Evolutionary conservation across 2,329 filamentous ascomycete genomes (phyloP).

Genomic region (Cladorrhinum sp.): DNA sequence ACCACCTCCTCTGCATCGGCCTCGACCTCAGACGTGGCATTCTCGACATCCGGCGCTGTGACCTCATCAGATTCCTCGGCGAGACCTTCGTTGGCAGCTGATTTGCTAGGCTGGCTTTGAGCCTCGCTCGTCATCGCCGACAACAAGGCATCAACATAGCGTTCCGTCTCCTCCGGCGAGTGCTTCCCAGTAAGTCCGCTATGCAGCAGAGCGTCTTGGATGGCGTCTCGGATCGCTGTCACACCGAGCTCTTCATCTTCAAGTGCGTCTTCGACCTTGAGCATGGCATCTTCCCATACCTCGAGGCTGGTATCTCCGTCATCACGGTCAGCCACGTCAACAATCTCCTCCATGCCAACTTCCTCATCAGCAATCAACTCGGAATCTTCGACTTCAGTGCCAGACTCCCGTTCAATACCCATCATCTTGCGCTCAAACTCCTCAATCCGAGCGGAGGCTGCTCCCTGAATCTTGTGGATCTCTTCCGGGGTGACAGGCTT

Average conservation of each 20-base stretch:
- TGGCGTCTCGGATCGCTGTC: conserved; percentile 50
- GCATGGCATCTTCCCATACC: conserved; percentile 54
- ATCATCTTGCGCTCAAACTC: conserved; percentile 65
- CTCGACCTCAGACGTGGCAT: conserved; percentile 11
- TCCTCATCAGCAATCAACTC: conserved; percentile 11
- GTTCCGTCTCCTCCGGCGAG: conserved; percentile 44
- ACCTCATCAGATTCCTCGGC: conserved; percentile 9
- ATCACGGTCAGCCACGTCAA: conserved; percentile 17
- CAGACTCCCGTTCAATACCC: conserved; percentile 40
- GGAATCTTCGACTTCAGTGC: conserved; percentile 26
- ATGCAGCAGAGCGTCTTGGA: conserved; percentile 53
- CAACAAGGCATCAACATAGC: conserved; percentile 50
- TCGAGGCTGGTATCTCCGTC: conserved; percentile 14
- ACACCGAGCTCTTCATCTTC: conserved; percentile 55
- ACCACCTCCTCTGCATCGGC: neutral
- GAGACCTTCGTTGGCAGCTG: conserved; percentile 13
- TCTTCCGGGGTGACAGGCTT: conserved; percentile 74
- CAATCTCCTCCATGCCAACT: conserved; percentile 25
- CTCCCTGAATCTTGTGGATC: conserved; percentile 70
- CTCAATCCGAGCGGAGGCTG: conserved; percentile 61
- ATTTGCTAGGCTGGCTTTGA: neutral
- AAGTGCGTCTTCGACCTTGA: conserved; percentile 54
- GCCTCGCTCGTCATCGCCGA: conserved; percentile 42
- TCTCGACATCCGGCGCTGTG: neutral
- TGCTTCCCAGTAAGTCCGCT: conserved; percentile 49